These are phyloP conservation scores for Porcisia deanei DNA, from an alignment of 208 protist species.

Conservation along the genomic window DNA sequence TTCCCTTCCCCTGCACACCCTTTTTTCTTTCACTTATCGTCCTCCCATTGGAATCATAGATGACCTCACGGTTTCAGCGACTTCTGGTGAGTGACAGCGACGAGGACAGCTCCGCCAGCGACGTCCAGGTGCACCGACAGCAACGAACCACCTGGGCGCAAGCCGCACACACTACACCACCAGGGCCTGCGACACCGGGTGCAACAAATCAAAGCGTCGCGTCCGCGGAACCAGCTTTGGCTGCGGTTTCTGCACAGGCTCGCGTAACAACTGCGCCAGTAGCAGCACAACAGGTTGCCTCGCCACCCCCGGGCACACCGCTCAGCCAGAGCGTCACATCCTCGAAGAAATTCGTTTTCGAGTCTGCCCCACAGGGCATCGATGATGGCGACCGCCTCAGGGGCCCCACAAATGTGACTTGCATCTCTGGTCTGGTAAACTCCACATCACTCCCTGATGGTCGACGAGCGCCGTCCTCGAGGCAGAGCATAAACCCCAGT, in stretches of 20 bases:
- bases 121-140: slow-evolving; percentile 19
- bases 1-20: not conserved
- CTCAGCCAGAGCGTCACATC: slow-evolving; percentile 20
- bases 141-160: slow-evolving; percentile 22
- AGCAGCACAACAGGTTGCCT: not conserved
- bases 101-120: slow-evolving; percentile 40
- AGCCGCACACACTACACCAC: slow-evolving; percentile 29
- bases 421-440: slow-evolving; percentile 13
- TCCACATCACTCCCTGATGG: not conserved
- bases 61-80: slow-evolving; percentile 40
- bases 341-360: not conserved
- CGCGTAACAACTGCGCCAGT: not conserved
- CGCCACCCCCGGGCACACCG: slow-evolving; percentile 2
- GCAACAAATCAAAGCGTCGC: not conserved
- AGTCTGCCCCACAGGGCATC: not conserved
- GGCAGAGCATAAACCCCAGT: slow-evolving; percentile 26
- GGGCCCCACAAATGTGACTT: slow-evolving; percentile 4
- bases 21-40: not conserved
- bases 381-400: not conserved
- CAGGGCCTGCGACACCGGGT: slow-evolving; percentile 11
- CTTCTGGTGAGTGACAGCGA: slow-evolving; percentile 60
- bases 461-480: not conserved
- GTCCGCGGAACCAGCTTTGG: not conserved
- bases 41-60: not conserved
- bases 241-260: not conserved